These are phyloP conservation scores for Leonotis leonurus DNA, from an alignment of 257 asterid species.

Conservation along the genomic window DNA sequence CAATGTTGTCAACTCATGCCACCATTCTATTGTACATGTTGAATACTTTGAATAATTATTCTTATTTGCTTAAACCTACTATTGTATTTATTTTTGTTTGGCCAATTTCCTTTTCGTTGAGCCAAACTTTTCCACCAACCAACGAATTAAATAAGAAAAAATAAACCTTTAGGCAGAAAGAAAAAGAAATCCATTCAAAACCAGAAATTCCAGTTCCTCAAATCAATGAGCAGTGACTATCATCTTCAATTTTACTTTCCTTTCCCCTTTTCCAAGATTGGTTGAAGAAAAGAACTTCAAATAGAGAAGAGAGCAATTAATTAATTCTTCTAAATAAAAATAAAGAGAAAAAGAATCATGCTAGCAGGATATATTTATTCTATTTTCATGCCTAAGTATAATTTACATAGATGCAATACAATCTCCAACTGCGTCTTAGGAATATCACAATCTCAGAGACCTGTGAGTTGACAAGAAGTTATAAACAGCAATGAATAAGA, in stretches of 20 bases:
- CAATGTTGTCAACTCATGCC: not conserved
- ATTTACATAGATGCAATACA: too few species aligned
- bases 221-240: conserved; percentile 1
- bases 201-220: conserved; percentile 12
- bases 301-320: not conserved
- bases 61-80: not conserved
- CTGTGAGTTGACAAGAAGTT: not conserved
- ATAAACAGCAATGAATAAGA: not conserved
- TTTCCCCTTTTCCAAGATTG: not conserved
- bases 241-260: conserved; percentile 3
- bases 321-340: not conserved
- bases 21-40: not conserved
- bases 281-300: not conserved
- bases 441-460: not conserved
- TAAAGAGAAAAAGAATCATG: too few species aligned
- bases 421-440: too few species aligned
- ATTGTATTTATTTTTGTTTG: not conserved
- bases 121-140: conserved; percentile 10
- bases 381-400: not conserved
- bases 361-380: too few species aligned
- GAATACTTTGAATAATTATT: not conserved
- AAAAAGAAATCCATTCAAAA: not conserved
- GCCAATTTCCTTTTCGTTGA: not conserved
- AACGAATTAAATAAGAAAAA: not conserved
- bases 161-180: not conserved